Conservation (phyloP, 805 yeast genomes). For the Myxozyma neglecta region DNA sequence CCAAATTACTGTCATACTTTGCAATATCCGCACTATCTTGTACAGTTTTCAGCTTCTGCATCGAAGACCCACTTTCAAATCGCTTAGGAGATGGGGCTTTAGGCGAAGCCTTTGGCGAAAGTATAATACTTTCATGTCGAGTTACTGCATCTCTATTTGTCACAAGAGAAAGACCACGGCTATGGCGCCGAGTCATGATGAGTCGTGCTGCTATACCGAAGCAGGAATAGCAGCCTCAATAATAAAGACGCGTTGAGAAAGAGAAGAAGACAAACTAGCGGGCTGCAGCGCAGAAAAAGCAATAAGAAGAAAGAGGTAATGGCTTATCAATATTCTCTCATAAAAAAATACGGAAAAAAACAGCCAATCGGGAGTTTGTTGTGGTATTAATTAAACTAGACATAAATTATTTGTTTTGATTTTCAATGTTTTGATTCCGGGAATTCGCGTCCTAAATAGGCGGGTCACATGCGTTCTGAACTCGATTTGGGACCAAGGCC, state of each 20-base stretch:
- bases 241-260: too few relatives aligned
- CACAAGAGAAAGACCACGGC: conserved; percentile 1
- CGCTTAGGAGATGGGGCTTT: conserved; percentile 2
- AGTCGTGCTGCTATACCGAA: too few relatives aligned
- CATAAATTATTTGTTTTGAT: too few relatives aligned
- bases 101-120: conserved; percentile 6
- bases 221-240: too few relatives aligned
- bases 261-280: too few relatives aligned
- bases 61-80: conserved; percentile 6
- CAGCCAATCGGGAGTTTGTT: too few relatives aligned
- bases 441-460: neutral
- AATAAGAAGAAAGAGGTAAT: too few relatives aligned
- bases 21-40: neutral
- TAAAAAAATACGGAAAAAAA: too few relatives aligned
- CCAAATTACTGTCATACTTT: neutral
- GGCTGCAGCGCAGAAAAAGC: too few relatives aligned
- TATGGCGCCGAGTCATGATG: conserved; percentile 1
- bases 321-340: too few relatives aligned
- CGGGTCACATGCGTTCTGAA: neutral
- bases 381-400: too few relatives aligned
- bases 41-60: neutral
- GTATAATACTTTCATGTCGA: neutral
- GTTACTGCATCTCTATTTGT: neutral
- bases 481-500: neutral
- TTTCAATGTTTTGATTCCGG: neutral